These are phyloP conservation scores for Candida suzukii DNA, from an alignment of 805 yeast genomes.

Conservation along the genomic window DNA sequence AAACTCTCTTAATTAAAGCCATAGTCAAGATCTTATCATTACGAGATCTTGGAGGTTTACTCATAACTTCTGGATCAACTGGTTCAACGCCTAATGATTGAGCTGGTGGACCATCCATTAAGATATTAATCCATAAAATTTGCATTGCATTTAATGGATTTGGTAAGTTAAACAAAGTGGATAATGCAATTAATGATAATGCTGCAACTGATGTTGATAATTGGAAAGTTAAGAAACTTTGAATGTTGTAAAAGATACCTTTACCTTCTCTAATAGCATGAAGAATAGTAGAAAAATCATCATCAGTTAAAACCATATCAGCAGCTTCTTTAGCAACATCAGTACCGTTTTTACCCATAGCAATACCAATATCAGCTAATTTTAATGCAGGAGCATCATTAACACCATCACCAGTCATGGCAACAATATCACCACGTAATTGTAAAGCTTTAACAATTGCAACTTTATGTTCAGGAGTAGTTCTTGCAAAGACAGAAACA, in stretches of 20 bases:
- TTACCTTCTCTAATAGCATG: slow-evolving; percentile 96
- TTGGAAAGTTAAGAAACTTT: slow-evolving; percentile 91
- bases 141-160: slow-evolving; percentile 98
- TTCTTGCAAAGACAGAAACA: slow-evolving; percentile 89
- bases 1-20: slow-evolving; percentile 60
- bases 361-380: slow-evolving; percentile 91
- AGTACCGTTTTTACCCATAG: slow-evolving; percentile 91
- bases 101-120: slow-evolving; percentile 99
- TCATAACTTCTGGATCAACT: slow-evolving; percentile 93
- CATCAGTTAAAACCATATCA: slow-evolving; percentile 95
- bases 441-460: slow-evolving; percentile 86
- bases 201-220: slow-evolving; percentile 96
- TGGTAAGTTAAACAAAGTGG: slow-evolving; percentile 82
- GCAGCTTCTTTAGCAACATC: slow-evolving; percentile 99
- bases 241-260: slow-evolving; percentile 93
- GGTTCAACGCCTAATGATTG: slow-evolving; percentile 97
- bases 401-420: slow-evolving; percentile 99
- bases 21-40: slow-evolving; percentile 75
- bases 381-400: slow-evolving; percentile 98
- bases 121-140: slow-evolving; percentile 92
- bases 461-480: slow-evolving; percentile 91
- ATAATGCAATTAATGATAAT: slow-evolving; percentile 74
- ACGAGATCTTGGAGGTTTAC: slow-evolving; percentile 90
- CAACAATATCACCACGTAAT: slow-evolving; percentile 88
- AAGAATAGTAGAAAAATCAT: slow-evolving; percentile 90